These are phyloP conservation scores for Persicaria tinctoria DNA, from an alignment of 148 eudicot species.

Conservation along the genomic window DNA sequence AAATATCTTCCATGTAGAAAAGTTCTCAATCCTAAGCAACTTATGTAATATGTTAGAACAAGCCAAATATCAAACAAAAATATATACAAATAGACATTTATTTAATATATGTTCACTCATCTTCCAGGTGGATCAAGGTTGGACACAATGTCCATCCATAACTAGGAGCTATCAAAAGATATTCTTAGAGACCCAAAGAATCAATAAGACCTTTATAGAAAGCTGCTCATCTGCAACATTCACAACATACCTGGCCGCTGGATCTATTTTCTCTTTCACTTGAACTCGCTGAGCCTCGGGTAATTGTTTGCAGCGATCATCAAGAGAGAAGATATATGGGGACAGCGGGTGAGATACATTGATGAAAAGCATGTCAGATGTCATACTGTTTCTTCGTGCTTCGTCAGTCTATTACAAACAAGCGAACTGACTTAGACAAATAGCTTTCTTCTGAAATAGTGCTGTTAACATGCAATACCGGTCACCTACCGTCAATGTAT, in stretches of 20 bases:
- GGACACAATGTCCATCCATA: neutral
- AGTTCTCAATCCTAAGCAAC: neutral
- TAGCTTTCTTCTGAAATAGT: neutral
- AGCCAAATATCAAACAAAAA: neutral
- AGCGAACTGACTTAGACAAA: neutral
- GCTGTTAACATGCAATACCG: neutral
- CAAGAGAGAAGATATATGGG: slow-evolving; percentile 72
- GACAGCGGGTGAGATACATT: slow-evolving; percentile 71
- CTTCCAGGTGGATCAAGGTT: neutral
- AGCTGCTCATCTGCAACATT: neutral
- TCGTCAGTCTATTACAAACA: slow-evolving; percentile 56
- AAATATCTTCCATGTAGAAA: neutral
- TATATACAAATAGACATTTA: neutral
- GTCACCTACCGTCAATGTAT: slow-evolving; percentile 62
- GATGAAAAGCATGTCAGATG: slow-evolving; percentile 80
- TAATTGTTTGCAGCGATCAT: slow-evolving; percentile 75
- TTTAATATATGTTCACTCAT: neutral
- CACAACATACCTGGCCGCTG: slow-evolving; percentile 64
- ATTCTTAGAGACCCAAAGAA: neutral
- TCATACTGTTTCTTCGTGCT: slow-evolving; percentile 69
- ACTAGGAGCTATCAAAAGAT: slow-evolving; percentile 3
- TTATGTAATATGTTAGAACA: neutral
- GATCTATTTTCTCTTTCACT: slow-evolving; percentile 56
- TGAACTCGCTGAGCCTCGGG: slow-evolving; percentile 37
- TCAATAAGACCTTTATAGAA: neutral